Evolutionary conservation across 2,329 filamentous ascomycete genomes (phyloP).

Genomic region (Aspergillus bombycis): DNA sequence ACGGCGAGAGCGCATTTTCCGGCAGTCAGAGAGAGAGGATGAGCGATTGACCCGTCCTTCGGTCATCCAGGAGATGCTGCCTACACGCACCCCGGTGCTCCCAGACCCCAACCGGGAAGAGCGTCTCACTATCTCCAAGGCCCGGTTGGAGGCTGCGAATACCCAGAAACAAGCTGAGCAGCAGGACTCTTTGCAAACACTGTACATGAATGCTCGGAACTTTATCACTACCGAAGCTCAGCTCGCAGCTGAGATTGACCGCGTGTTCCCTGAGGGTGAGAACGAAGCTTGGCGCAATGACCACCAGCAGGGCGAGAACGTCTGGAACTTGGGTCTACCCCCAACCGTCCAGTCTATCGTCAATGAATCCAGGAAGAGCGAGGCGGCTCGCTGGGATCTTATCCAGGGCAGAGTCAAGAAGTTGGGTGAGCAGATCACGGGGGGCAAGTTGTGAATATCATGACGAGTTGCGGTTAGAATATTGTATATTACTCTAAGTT

Average conservation of each 20-base stretch:
- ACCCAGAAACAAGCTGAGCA: constrained; percentile 62
- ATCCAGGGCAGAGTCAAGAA: constrained; percentile 63
- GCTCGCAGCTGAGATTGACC: constrained; percentile 72
- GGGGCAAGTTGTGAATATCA: constrained; percentile 59
- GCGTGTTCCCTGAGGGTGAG: constrained; percentile 70
- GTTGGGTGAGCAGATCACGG: constrained; percentile 69
- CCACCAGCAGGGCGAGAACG: constrained; percentile 46
- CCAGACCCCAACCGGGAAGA: constrained; percentile 66
- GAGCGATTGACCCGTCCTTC: constrained; percentile 75
- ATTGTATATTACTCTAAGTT: constrained; percentile 28
- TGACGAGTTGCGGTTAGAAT: constrained; percentile 14
- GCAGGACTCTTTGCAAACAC: constrained; percentile 74
- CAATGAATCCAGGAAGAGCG: constrained; percentile 34
- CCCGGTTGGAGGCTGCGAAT: constrained; percentile 47
- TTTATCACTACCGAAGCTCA: constrained; percentile 86
- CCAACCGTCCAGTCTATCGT: constrained; percentile 43
- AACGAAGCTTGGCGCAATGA: constrained; percentile 47
- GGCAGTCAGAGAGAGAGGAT: constrained; percentile 72
- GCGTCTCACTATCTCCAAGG: constrained; percentile 50
- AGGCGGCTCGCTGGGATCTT: constrained; percentile 42
- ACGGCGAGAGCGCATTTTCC: constrained; percentile 55
- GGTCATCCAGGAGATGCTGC: constrained; percentile 57
- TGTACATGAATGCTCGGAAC: constrained; percentile 84
- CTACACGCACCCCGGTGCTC: constrained; percentile 55
- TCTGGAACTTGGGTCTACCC: constrained; percentile 56